These are phyloP conservation scores for Colletotrichum liaoningense DNA, from an alignment of 2,329 filamentous ascomycete genomes.

Conservation along the genomic window DNA sequence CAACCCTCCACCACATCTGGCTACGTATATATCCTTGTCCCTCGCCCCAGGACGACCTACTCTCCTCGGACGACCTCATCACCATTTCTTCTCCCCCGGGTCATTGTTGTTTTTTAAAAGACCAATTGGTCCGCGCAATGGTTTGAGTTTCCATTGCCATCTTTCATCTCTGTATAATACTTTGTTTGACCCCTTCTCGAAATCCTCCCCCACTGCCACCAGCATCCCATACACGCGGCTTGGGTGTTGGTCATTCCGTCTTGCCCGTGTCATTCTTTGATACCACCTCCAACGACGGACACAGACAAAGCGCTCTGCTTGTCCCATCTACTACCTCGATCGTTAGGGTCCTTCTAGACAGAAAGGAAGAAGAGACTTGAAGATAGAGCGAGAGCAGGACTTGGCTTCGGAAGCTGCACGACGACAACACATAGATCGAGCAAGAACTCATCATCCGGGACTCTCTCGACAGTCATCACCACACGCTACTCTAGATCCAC, in stretches of 20 bases:
- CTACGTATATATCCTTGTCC: slow-evolving; percentile 60
- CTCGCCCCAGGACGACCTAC: slow-evolving; percentile 48
- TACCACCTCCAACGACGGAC: slow-evolving; percentile 24
- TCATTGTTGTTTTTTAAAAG: slow-evolving; percentile 44
- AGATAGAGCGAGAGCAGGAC: slow-evolving; percentile 16
- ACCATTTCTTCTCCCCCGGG: slow-evolving; percentile 41
- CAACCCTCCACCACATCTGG: slow-evolving; percentile 38
- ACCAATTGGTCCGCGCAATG: slow-evolving; percentile 51
- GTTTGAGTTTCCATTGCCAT: slow-evolving; percentile 45
- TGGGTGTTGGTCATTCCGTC: slow-evolving; percentile 34
- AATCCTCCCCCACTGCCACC: slow-evolving; percentile 38
- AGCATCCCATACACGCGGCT: slow-evolving; percentile 33
- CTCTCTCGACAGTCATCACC: slow-evolving; percentile 15
- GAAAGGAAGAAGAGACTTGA: slow-evolving; percentile 31
- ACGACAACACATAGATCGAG: slow-evolving; percentile 5
- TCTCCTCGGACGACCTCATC: slow-evolving; percentile 37
- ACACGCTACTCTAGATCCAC: slow-evolving; percentile 16
- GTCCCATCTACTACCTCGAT: slow-evolving; percentile 23
- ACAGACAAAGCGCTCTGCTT: slow-evolving; percentile 27
- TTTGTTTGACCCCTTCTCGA: slow-evolving; percentile 44
- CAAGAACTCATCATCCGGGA: slow-evolving; percentile 4
- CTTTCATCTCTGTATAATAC: slow-evolving; percentile 36
- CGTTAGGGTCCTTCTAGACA: slow-evolving; percentile 32
- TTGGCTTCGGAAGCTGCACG: slow-evolving; percentile 27
- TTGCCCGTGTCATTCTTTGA: slow-evolving; percentile 36